Base-by-base conservation (phyloP, 129 eudicot genomes). In the Artemisia argyi region DNA sequence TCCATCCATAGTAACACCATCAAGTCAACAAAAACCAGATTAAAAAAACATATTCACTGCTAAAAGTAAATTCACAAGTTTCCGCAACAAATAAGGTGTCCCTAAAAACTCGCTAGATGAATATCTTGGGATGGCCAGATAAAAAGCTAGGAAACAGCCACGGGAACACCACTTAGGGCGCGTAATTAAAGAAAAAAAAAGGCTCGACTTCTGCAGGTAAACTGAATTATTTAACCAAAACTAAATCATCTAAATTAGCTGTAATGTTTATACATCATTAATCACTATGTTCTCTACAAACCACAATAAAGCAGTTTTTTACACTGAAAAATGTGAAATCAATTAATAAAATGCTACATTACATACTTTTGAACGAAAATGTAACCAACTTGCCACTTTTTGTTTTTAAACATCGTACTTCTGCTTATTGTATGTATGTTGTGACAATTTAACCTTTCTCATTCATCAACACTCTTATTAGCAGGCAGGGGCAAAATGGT, bases 11-110 rank as follows among this genome's bases (percentile, higher is more conserved):
- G n/a, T 14, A 66, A 42, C 73, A 35, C 1, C 66, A 54, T 75
- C 20, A 66, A 42, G 58, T 55, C 79, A 39, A 58, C 46, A 42
- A 75, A 18, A 75, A 66, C 58, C 59, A 44, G 49, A 53, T 54
- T n/a, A 20, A 7, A 74, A 4, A 20, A 14, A 42, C 13, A 66
- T 55, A 11, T 18, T 24, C 57, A 44, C 59, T 12, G 57, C 51
- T 10, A 75, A 24, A 24, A 24, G 28, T 24, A 24, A 55, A 52
- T 35, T 12, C 56, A 3, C 66, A 39, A 56, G 54, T 39, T 39
- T 47, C 51, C 56, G 4, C 20, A 39, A 28, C 59, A 30, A 24
- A 60, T 60, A 60, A 60, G 13, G 6, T 26, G 12, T 5, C 56
- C 56, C 56, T 39, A 51, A 51, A 51, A 51, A n/a, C 17, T 51